These are phyloP conservation scores for Trametes villosa DNA, from an alignment of 768 basidiomycete genomes.

Conservation along the genomic window DNA sequence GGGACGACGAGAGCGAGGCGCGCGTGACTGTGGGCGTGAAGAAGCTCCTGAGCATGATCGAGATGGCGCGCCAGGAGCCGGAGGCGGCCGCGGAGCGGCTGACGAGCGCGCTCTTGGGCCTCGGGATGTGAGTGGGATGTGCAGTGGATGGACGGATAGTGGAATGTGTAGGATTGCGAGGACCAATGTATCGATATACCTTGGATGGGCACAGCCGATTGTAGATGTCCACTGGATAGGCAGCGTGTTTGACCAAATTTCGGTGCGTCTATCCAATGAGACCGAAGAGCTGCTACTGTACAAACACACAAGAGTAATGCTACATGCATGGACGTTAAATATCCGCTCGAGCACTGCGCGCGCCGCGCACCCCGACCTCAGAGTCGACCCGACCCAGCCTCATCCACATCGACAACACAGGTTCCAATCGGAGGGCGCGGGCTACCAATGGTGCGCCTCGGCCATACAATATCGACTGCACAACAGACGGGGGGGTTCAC, in stretches of 20 bases:
- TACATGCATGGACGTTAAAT: conserved; percentile 10
- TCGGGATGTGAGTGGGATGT: conserved; percentile 40
- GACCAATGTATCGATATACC: neutral
- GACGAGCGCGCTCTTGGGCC: conserved; percentile 62
- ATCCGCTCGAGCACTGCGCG: neutral
- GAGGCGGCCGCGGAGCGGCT: conserved; percentile 78
- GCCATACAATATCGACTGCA: conserved; percentile 16
- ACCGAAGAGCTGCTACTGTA: neutral
- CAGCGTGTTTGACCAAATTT: neutral
- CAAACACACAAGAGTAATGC: conserved; percentile 4
- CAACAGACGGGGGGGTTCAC: neutral
- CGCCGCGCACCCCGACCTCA: no score
- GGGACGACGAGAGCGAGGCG: conserved; percentile 49
- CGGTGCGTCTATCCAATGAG: neutral
- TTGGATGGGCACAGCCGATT: neutral
- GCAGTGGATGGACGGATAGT: neutral
- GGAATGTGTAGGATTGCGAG: neutral
- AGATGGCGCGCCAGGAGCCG: conserved; percentile 98
- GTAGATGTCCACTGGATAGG: neutral
- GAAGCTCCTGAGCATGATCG: conserved; percentile 86
- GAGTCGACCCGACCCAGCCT: no score
- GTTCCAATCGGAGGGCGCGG: neutral
- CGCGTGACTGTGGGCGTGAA: conserved; percentile 88
- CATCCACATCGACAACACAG: neutral
- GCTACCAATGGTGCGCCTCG: conserved; percentile 16